phyloP scores from a whole-genome alignment of 2,329 filamentous ascomycete species.

The Pseudopithomyces chartarum region DNA sequence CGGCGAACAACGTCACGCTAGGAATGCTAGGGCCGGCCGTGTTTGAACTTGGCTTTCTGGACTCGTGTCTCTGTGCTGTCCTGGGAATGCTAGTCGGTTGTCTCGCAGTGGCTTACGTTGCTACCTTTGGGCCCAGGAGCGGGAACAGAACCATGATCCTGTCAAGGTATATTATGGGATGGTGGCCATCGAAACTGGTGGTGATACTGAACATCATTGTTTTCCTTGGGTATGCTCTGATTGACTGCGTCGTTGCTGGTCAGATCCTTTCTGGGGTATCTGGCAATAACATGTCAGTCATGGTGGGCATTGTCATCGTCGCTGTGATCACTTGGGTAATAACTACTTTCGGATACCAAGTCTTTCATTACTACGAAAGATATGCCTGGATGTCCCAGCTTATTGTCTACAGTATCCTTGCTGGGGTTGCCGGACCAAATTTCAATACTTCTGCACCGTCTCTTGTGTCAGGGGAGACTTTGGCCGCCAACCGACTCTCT shows the following conservation, averaged over 20 bases:
- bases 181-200: slow-evolving; percentile 68
- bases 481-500: slow-evolving; percentile 64
- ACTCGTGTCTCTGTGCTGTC: slow-evolving; percentile 61
- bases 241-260: slow-evolving; percentile 69
- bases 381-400: slow-evolving; percentile 69
- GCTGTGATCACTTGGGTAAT: slow-evolving; percentile 50
- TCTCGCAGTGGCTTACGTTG: slow-evolving; percentile 62
- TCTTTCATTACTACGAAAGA: slow-evolving; percentile 72
- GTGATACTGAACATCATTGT: slow-evolving; percentile 67
- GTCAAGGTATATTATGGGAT: slow-evolving; percentile 63
- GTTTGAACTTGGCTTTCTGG: slow-evolving; percentile 63
- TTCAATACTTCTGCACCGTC: slow-evolving; percentile 62
- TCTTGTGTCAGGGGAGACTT: slow-evolving; percentile 56
- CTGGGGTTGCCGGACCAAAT: slow-evolving; percentile 63
- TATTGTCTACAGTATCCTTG: slow-evolving; percentile 64
- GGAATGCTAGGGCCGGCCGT: slow-evolving; percentile 66
- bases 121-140: slow-evolving; percentile 65
- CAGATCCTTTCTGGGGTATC: slow-evolving; percentile 72
- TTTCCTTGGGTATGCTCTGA: slow-evolving; percentile 65
- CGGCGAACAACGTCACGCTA: slow-evolving; percentile 68
- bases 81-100: slow-evolving; percentile 63
- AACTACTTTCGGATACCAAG: slow-evolving; percentile 69
- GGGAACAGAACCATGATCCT: slow-evolving; percentile 68
- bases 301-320: slow-evolving; percentile 67
- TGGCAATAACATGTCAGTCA: slow-evolving; percentile 62